Base-by-base conservation (phyloP, 2,329 filamentous ascomycete species). In the Phaeomoniella chlamydospora region DNA sequence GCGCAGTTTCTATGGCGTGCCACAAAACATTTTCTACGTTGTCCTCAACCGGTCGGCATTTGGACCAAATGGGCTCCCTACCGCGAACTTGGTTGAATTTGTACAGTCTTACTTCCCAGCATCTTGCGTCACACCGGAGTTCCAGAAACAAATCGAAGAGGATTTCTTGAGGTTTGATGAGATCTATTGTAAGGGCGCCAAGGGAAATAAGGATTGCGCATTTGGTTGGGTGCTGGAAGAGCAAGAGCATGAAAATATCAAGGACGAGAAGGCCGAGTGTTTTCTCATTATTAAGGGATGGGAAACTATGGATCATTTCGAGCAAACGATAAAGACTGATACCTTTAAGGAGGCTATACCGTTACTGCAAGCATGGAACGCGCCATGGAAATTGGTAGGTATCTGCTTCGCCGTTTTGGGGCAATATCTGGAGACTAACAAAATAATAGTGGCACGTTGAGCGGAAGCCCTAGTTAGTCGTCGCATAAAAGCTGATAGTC, bases 31-130 rank as follows among this genome's bases (percentile, higher is more conserved):
- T 39, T 29, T 37, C 36, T 38, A 42, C 39, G 39, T 38, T 18
- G 3, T 5, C 5, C 40, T 42, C 35, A 30, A 29, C 31, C 34
- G 34, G 12, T 34, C 40, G 15, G 41, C 38, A 19, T 40, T 43
- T 17, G 37, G 37, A 5, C 31, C 41, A n/a, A 29, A 38, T 31
- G 40, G 41, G 2, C 34, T 33, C 29, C 37, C 38, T 18, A 38
- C 40, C 12, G 41, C 34, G n/a, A 34, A 31, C 18, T 31, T 43
- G 3, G 30, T 43, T 12, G 41, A 43, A 43, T 43, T 22, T 18
- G 41, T 41, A 18, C 40, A 42, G n/a, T 33, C 9, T 16, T 43
- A 33, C 30, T 43, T 43, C 35, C 40, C 41, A 38, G 41, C 35
- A 10, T 43, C 41, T 14, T 37, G 33, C 6, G 35, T 38, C 31